Percentiles rank a stretch among this genome's conserved stretches.
phyloP scores from a whole-genome alignment of 495 filamentous ascomycete species.

The Penicillium tannophilum region DNA sequence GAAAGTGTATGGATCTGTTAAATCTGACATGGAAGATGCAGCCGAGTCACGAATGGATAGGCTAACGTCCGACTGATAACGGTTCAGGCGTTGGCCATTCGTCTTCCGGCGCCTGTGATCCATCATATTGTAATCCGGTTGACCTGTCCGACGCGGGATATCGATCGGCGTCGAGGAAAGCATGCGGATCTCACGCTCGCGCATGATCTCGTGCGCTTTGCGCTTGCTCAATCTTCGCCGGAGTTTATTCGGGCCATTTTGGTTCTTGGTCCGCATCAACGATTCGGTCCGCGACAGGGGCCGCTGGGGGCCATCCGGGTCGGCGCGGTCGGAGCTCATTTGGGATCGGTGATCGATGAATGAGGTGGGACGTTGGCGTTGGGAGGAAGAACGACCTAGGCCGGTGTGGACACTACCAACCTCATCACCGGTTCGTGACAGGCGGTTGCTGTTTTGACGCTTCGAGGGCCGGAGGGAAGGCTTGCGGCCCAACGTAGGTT shows the following conservation, averaged over 20 bases:
- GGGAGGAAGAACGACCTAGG: slow-evolving; percentile 35
- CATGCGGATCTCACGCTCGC: slow-evolving; percentile 85
- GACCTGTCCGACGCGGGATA: slow-evolving; percentile 60
- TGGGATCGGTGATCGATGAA: slow-evolving; percentile 22
- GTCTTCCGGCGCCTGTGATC: slow-evolving; percentile 66
- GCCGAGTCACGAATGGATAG: slow-evolving; percentile 72
- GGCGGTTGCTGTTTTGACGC: slow-evolving; percentile 38
- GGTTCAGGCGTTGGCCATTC: slow-evolving; percentile 59
- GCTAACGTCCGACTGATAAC: slow-evolving; percentile 70
- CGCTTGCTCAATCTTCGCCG: slow-evolving; percentile 78
- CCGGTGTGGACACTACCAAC: slow-evolving; percentile 25
- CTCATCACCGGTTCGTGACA: slow-evolving; percentile 33
- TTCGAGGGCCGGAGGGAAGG: slow-evolving; percentile 47
- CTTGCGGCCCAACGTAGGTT: slow-evolving; percentile 39
- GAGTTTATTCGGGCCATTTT: slow-evolving; percentile 52
- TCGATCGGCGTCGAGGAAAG: slow-evolving; percentile 69
- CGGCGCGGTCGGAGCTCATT: slow-evolving; percentile 13
- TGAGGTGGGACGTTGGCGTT: slow-evolving; percentile 28
- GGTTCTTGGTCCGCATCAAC: slow-evolving; percentile 63
- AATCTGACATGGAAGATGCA: slow-evolving; percentile 69
- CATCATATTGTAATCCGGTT: slow-evolving; percentile 42
- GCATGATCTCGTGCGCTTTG: slow-evolving; percentile 67
- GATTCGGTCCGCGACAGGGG: slow-evolving; percentile 55
- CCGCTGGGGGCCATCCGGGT: slow-evolving; percentile 25
- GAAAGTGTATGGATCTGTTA: slow-evolving; percentile 70